A percentile compares a stretch with the other conserved stretches of the same genome.
Evolutionary conservation across 2,329 filamentous ascomycete genomes (phyloP).

Genomic region (Fusarium tuaranense): DNA sequence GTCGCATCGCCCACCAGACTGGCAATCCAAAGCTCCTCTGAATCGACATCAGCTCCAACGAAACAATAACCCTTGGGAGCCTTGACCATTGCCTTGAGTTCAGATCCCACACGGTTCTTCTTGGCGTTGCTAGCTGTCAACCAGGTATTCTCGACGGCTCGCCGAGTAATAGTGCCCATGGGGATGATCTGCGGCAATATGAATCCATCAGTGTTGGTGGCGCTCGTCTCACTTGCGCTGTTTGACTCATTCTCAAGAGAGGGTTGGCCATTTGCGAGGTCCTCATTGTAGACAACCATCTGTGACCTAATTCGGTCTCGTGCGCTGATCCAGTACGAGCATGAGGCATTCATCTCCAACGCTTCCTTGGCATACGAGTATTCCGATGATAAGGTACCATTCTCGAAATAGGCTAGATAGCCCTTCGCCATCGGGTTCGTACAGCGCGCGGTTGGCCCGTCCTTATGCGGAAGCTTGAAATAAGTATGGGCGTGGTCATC

Average conservation of each 20-base stretch:
- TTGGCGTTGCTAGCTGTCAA: slow-evolving; percentile 98
- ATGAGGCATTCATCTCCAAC: slow-evolving; percentile 97
- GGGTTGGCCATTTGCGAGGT: slow-evolving; percentile 51
- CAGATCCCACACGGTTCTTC: slow-evolving; percentile 93
- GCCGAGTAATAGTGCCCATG: slow-evolving; percentile 96
- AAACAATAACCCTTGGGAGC: slow-evolving; percentile 92
- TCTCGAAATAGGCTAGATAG: slow-evolving; percentile 92
- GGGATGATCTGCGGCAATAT: slow-evolving; percentile 96
- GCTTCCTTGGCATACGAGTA: slow-evolving; percentile 93
- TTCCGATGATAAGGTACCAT: slow-evolving; percentile 86
- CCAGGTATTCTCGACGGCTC: slow-evolving; percentile 98
- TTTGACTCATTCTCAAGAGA: not conserved
- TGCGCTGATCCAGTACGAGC: slow-evolving; percentile 99
- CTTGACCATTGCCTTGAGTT: slow-evolving; percentile 96
- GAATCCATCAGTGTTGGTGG: slow-evolving; percentile 67
- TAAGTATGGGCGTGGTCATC: slow-evolving; percentile 77
- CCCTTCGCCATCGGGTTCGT: slow-evolving; percentile 90
- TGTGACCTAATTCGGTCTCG: slow-evolving; percentile 94
- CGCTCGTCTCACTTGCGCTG: slow-evolving; percentile 13
- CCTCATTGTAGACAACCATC: slow-evolving; percentile 88
- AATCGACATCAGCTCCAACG: slow-evolving; percentile 97
- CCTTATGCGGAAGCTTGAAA: slow-evolving; percentile 96
- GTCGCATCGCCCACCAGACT: slow-evolving; percentile 94
- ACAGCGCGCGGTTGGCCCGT: slow-evolving; percentile 88
- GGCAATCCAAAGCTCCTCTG: slow-evolving; percentile 97